These are phyloP conservation scores for Aspergillus sclerotialis DNA, from an alignment of 2,329 filamentous ascomycete genomes.

Conservation along the genomic window DNA sequence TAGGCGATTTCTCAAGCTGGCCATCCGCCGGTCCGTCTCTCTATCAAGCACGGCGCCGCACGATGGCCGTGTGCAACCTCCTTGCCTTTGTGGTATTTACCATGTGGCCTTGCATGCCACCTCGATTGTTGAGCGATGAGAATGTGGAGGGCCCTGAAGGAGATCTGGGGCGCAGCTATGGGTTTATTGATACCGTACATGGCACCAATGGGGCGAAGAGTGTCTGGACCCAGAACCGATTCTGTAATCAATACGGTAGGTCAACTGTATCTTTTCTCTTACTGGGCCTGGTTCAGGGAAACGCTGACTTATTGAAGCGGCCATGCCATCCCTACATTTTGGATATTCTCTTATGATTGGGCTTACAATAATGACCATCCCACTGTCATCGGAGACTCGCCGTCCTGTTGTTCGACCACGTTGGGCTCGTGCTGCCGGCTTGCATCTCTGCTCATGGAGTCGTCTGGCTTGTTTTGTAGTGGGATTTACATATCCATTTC, in stretches of 20 bases:
- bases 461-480: conserved; percentile 44
- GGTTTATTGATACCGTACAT: conserved; percentile 55
- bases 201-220: conserved; percentile 54
- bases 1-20: conserved; percentile 27
- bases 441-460: conserved; percentile 43
- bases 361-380: conserved; percentile 60
- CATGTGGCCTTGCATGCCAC: conserved; percentile 55
- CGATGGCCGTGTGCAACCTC: conserved; percentile 53
- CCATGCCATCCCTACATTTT: conserved; percentile 71
- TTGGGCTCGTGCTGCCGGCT: conserved; percentile 27
- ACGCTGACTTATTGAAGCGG: conserved; percentile 39
- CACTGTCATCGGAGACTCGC: conserved; percentile 44
- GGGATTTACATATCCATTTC: conserved; percentile 57
- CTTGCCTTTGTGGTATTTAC: conserved; percentile 55
- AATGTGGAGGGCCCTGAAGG: conserved; percentile 50
- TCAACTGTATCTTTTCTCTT: conserved; percentile 4
- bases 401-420: conserved; percentile 13
- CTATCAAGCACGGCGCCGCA: conserved; percentile 50
- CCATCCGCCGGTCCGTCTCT: conserved; percentile 44
- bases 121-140: conserved; percentile 48
- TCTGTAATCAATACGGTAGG: conserved; percentile 68
- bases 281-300: neutral
- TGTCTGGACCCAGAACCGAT: conserved; percentile 65
- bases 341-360: conserved; percentile 69
- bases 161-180: conserved; percentile 52